phyloP scores from a whole-genome alignment of 495 filamentous ascomycete species.

The Chaetomidium leptoderma region DNA sequence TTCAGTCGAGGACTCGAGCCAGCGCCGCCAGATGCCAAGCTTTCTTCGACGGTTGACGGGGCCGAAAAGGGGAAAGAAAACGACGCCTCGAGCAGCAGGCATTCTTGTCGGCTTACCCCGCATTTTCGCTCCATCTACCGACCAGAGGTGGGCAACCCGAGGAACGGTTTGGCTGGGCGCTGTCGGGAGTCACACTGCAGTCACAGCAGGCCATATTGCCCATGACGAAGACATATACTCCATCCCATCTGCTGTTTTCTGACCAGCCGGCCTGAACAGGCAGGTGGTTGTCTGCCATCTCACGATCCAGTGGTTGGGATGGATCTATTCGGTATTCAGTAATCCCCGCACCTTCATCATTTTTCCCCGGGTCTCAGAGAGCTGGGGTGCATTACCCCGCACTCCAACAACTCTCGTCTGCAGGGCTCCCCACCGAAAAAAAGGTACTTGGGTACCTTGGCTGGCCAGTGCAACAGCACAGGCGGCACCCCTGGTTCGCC shows the following conservation, averaged over 20 bases:
- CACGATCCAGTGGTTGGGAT: slow-evolving; percentile 16
- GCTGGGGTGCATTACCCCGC: slow-evolving; percentile 20
- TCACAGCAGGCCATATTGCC: background rate
- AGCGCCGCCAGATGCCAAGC: slow-evolving; percentile 18
- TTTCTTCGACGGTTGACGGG: slow-evolving; percentile 5
- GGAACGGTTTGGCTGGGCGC: background rate
- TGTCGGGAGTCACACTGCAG: background rate
- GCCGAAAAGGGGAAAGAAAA: background rate
- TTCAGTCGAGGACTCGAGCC: too few species aligned
- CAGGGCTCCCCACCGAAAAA: background rate
- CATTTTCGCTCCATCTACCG: slow-evolving; percentile 17
- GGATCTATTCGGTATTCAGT: slow-evolving; percentile 2
- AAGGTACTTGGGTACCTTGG: slow-evolving; percentile 18
- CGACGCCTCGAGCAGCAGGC: background rate
- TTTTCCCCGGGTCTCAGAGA: slow-evolving; percentile 6
- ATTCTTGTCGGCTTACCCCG: slow-evolving; percentile 8
- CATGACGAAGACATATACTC: slow-evolving; percentile 9
- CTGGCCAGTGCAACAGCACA: background rate
- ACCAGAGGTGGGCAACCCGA: slow-evolving; percentile 1
- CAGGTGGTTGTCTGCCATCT: slow-evolving; percentile 18
- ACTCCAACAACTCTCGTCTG: slow-evolving; percentile 6
- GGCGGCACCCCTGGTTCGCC: slow-evolving; percentile 11
- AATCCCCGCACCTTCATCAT: slow-evolving; percentile 6
- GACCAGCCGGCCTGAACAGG: slow-evolving; percentile 13
- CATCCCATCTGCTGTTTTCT: slow-evolving; percentile 5